phyloP scores from a whole-genome alignment of 164 flowering plant species.

The Hamamelis virginiana region DNA sequence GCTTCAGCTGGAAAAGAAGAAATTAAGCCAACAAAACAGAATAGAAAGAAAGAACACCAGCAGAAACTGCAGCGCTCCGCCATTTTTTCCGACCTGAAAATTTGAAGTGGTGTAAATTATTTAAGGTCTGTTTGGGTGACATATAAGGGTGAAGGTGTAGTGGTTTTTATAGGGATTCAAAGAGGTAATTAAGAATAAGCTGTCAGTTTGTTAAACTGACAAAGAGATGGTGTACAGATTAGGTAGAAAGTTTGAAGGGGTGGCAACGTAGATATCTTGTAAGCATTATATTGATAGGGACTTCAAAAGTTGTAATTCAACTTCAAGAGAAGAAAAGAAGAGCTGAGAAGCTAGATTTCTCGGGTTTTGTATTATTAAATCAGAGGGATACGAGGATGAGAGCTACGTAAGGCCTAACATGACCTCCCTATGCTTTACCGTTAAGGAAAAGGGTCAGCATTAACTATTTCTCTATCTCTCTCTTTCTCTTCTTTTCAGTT shows the following conservation, averaged over 20 bases:
- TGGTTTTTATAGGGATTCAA: background rate
- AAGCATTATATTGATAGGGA: conserved; percentile 10
- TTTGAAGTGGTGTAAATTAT: too few species aligned
- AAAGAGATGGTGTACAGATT: conserved; percentile 5
- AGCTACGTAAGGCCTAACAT: too few species aligned
- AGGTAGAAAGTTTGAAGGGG: conserved; percentile 1
- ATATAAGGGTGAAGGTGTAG: background rate
- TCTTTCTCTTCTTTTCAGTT: background rate
- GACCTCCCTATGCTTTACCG: conserved; percentile 15
- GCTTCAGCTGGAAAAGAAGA: conserved; percentile 26
- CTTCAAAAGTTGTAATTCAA: background rate
- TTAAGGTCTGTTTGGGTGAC: conserved; percentile 4
- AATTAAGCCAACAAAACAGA: conserved; percentile 22
- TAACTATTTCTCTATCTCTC: too few species aligned
- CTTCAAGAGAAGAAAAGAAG: too few species aligned
- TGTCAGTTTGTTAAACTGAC: background rate
- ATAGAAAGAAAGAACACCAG: conserved; percentile 15
- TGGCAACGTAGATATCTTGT: conserved; percentile 9
- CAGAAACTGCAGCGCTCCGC: background rate
- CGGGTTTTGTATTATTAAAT: too few species aligned
- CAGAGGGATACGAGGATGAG: too few species aligned
- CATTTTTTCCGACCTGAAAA: conserved; percentile 2
- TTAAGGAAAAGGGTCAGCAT: conserved; percentile 23
- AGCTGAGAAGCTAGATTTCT: too few species aligned
- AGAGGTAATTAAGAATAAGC: background rate